These are phyloP conservation scores for Leishmania braziliensis DNA, from an alignment of 208 protist species.

Conservation along the genomic window DNA sequence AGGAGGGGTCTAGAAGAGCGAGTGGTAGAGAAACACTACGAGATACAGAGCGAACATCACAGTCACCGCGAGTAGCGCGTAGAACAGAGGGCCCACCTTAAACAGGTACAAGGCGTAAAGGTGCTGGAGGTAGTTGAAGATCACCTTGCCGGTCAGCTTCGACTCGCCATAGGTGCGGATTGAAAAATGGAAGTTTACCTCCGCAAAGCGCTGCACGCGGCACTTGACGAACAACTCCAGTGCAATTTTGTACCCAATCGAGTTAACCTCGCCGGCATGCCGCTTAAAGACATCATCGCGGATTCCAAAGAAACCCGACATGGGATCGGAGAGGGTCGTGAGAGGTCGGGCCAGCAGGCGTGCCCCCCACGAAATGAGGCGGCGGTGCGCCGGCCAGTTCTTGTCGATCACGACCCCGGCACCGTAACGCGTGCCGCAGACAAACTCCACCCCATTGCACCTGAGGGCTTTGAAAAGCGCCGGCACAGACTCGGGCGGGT, in stretches of 20 bases:
- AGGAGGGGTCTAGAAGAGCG: conserved; percentile 2
- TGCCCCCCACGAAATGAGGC: conserved; percentile 87
- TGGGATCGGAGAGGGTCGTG: conserved; percentile 89
- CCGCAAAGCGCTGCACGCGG: conserved; percentile 57
- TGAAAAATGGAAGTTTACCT: conserved; percentile 88
- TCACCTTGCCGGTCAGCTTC: conserved; percentile 91
- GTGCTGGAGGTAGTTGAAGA: conserved; percentile 85
- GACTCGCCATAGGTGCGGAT: conserved; percentile 79
- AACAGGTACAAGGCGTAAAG: conserved; percentile 78
- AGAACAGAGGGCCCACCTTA: conserved; percentile 46
- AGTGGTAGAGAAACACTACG: neutral
- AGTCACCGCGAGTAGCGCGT: conserved; percentile 34
- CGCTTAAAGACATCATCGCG: conserved; percentile 60
- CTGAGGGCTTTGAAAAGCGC: conserved; percentile 68
- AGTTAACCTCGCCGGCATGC: conserved; percentile 55
- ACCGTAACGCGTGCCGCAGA: conserved; percentile 90
- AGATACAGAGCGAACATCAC: conserved; percentile 28
- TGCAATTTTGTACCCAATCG: conserved; percentile 94
- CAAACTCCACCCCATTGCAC: conserved; percentile 70
- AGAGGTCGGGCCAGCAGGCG: conserved; percentile 85
- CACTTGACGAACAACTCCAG: conserved; percentile 93
- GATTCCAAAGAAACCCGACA: conserved; percentile 94
- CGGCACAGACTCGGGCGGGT: conserved; percentile 88
- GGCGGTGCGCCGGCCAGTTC: conserved; percentile 88
- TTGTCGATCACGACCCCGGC: conserved; percentile 74